Conservation (phyloP, 1,139 yeast genomes). For the Scheffersomyces insectosa region DNA sequence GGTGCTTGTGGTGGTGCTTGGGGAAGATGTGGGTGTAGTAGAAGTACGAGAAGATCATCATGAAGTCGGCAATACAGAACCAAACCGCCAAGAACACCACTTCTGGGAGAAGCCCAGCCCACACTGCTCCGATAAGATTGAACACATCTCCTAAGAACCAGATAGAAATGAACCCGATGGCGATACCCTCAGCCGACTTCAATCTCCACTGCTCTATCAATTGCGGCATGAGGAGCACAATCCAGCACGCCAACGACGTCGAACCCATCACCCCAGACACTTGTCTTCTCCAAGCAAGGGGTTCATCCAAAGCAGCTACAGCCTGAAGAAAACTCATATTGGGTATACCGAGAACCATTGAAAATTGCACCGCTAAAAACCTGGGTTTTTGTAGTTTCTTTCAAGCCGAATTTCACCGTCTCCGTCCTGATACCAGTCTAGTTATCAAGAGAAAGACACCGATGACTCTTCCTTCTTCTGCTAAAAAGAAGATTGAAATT, state of each 20-base stretch:
- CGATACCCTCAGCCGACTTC: constrained; percentile 77
- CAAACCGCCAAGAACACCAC: constrained; percentile 70
- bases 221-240: constrained; percentile 78
- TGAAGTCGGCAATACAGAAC: constrained; percentile 70
- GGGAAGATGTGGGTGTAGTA: constrained; percentile 54
- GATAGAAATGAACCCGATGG: constrained; percentile 64
- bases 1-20: constrained; percentile 25
- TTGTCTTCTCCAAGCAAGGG: constrained; percentile 29
- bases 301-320: too few species aligned
- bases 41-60: constrained; percentile 61
- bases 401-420: too few species aligned
- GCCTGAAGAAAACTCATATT: too few species aligned
- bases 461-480: too few species aligned
- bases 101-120: constrained; percentile 73
- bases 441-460: too few species aligned
- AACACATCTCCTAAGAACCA: constrained; percentile 78
- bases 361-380: too few species aligned
- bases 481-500: too few species aligned
- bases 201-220: constrained; percentile 79
- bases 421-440: too few species aligned
- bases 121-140: constrained; percentile 66
- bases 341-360: too few species aligned
- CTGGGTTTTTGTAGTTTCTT: too few species aligned
- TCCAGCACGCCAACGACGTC: constrained; percentile 73
- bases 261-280: constrained; percentile 70